A percentile compares a stretch with the other conserved stretches of the same genome.
Evolutionary conservation across 2,329 filamentous ascomycete species (phyloP).

Genomic region (Lithohypha guttulata): DNA sequence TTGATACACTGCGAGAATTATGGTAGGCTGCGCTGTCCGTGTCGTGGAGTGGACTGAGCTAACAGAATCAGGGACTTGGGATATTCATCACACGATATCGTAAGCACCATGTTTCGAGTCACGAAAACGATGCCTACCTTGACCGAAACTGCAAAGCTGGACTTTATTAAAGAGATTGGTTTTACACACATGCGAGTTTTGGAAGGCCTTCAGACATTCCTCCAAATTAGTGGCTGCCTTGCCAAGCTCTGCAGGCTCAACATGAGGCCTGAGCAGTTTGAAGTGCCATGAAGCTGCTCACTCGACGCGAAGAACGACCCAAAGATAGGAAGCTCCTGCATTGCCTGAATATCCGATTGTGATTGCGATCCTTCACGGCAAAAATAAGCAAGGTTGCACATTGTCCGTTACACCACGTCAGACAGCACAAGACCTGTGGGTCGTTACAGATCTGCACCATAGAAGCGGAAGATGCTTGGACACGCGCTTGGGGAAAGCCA

Average conservation of each 20-base stretch:
- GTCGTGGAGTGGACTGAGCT: background rate
- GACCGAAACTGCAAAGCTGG: slow-evolving; percentile 88
- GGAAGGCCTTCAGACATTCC: slow-evolving; percentile 90
- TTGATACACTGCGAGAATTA: slow-evolving; percentile 78
- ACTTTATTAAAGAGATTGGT: slow-evolving; percentile 97
- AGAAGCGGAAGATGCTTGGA: too few species aligned
- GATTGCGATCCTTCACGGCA: too few species aligned
- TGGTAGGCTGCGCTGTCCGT: slow-evolving; percentile 47
- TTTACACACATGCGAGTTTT: slow-evolving; percentile 99
- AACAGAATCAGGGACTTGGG: slow-evolving; percentile 54
- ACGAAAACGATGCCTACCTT: slow-evolving; percentile 90
- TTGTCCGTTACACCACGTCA: too few species aligned
- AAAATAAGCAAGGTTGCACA: too few species aligned
- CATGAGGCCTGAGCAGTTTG: slow-evolving; percentile 82
- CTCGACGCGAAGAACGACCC: too few species aligned
- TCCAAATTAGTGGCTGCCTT: slow-evolving; percentile 88
- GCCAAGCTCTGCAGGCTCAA: slow-evolving; percentile 88
- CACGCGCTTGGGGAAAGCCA: too few species aligned
- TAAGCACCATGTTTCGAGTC: slow-evolving; percentile 97
- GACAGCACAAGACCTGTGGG: too few species aligned
- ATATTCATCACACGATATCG: slow-evolving; percentile 98
- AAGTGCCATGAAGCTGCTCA: slow-evolving; percentile 27
- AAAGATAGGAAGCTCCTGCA: too few species aligned
- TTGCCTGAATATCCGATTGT: too few species aligned
- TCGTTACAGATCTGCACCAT: too few species aligned